Percentiles rank a stretch among this genome's conserved stretches.
phyloP scores from a whole-genome alignment of 805 yeast species.

The Suhomyces pyralidae region DNA sequence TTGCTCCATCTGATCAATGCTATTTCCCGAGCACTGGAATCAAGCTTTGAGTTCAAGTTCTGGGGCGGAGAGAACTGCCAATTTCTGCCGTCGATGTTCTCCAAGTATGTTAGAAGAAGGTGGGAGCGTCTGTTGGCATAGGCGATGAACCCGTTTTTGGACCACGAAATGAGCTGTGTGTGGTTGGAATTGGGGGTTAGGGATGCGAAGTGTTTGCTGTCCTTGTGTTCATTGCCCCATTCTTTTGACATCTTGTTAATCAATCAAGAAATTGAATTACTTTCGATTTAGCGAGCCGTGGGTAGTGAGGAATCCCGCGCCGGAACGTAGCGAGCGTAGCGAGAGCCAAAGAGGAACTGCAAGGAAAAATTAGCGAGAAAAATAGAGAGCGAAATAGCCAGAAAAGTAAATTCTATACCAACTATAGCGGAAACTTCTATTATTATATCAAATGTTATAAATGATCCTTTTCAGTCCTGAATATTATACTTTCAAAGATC shows the following conservation, averaged over 20 bases:
- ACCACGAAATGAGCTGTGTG: slow-evolving; percentile 59
- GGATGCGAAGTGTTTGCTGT: not conserved
- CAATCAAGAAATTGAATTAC: too few relatives aligned
- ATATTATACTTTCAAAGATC: too few relatives aligned
- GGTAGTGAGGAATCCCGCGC: too few relatives aligned
- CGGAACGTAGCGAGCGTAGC: not conserved
- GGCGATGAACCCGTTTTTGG: slow-evolving; percentile 80
- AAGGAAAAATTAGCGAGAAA: not conserved
- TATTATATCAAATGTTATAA: too few relatives aligned
- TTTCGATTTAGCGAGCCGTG: not conserved
- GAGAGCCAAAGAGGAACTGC: not conserved
- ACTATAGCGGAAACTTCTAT: too few relatives aligned
- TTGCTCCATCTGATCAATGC: slow-evolving; percentile 68
- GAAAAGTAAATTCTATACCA: too few relatives aligned
- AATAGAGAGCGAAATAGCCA: not conserved
- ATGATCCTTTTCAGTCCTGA: too few relatives aligned
- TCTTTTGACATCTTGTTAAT: not conserved
- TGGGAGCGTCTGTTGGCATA: slow-evolving; percentile 45
- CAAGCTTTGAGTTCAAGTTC: slow-evolving; percentile 28
- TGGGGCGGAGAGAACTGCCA: slow-evolving; percentile 75
- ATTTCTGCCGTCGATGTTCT: slow-evolving; percentile 66
- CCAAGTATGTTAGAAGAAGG: slow-evolving; percentile 63
- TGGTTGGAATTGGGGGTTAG: slow-evolving; percentile 1
- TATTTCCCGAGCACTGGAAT: slow-evolving; percentile 25
- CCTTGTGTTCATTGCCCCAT: not conserved